phyloP scores from a whole-genome alignment of 192 early-diverging fungal genomes.

The Coemansia sp. region DNA sequence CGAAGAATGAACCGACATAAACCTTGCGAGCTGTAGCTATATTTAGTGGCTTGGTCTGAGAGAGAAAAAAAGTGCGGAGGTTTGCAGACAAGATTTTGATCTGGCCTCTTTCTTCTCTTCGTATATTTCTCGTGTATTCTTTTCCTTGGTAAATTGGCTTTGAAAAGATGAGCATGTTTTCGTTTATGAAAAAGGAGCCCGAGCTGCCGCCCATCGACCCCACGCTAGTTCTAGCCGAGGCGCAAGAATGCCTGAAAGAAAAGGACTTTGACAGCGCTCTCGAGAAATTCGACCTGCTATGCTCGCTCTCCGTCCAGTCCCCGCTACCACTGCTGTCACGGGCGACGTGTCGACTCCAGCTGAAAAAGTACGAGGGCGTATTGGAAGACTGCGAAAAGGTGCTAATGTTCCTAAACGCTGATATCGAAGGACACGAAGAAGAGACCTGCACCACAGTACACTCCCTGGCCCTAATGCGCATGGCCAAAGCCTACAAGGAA shows the following conservation, averaged over 20 bases:
- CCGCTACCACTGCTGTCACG: constrained; percentile 48
- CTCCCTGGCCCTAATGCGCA: constrained; percentile 52
- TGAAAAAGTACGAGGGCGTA: constrained; percentile 43
- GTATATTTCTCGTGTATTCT: neutral
- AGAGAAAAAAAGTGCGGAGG: neutral
- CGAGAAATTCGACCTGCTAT: constrained; percentile 51
- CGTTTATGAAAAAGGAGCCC: constrained; percentile 41
- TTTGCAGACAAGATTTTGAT: neutral
- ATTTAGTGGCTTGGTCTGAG: neutral
- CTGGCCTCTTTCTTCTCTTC: neutral
- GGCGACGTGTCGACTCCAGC: constrained; percentile 50
- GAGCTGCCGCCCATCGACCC: constrained; percentile 42
- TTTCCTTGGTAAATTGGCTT: too few species aligned
- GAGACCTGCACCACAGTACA: constrained; percentile 54
- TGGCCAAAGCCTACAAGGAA: constrained; percentile 56
- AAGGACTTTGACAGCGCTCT: constrained; percentile 48
- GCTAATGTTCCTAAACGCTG: constrained; percentile 50
- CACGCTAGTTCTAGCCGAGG: constrained; percentile 40
- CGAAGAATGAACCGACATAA: neutral
- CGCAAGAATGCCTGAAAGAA: constrained; percentile 47
- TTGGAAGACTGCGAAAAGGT: constrained; percentile 53
- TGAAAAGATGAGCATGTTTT: constrained; percentile 20
- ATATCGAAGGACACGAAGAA: constrained; percentile 37
- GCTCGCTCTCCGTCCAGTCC: constrained; percentile 49
- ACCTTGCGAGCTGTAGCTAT: neutral